Conservation (phyloP, 306 rosid species). For the Morella rubra region DNA sequence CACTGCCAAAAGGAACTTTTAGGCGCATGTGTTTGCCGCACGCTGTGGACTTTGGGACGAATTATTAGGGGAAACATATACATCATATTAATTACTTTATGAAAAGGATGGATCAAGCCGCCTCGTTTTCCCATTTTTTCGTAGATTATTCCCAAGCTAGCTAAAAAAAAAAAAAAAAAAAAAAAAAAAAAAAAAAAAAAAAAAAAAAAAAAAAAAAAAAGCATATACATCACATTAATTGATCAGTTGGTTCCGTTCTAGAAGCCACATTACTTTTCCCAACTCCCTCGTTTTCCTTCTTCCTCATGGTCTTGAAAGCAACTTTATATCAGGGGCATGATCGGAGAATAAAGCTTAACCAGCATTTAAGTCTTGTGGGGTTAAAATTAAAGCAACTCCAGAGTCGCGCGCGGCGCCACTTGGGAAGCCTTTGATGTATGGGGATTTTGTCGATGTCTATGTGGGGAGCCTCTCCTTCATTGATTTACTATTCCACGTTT, state of each 20-base stretch:
- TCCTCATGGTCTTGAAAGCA: neutral
- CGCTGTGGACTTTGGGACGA: slow-evolving; percentile 2
- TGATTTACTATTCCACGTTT: neutral
- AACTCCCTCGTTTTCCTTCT: neutral
- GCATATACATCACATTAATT: neutral
- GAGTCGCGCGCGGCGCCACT: no score
- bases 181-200: neutral
- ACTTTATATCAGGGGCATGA: slow-evolving; percentile 12
- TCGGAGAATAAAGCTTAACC: neutral
- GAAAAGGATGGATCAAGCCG: slow-evolving; percentile 29
- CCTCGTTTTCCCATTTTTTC: neutral
- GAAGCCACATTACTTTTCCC: neutral
- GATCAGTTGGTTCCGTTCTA: neutral
- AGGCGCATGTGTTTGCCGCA: slow-evolving; percentile 10
- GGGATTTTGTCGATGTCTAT: neutral
- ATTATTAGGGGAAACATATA: neutral
- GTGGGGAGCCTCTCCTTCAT: neutral
- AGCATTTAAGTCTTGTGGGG: neutral
- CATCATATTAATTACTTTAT: slow-evolving; percentile 7
- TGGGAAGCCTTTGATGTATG: no score
- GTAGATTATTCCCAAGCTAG: neutral
- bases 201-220: neutral
- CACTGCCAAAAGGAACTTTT: neutral
- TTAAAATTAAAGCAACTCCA: slow-evolving; percentile 4
- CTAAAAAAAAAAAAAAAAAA: neutral